A percentile compares a stretch with the other conserved stretches of the same genome.
phyloP scores from a whole-genome alignment of 257 asterid genomes.

The Gentiana straminea region DNA sequence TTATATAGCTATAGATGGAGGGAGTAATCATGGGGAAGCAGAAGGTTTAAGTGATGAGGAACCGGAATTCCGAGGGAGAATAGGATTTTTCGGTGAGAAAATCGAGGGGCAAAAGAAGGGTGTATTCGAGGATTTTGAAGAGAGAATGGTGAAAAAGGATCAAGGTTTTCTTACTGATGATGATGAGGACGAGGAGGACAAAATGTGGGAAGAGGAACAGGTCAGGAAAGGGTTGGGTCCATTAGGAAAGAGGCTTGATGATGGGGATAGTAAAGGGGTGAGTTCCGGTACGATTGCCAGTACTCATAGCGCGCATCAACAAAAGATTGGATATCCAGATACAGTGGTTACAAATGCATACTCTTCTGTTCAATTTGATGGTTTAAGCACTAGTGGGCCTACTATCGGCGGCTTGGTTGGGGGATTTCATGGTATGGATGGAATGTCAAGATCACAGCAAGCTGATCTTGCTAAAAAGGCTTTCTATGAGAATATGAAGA shows the following conservation, averaged over 20 bases:
- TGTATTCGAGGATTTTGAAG: constrained; percentile 79
- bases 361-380: constrained; percentile 28
- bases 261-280: constrained; percentile 42
- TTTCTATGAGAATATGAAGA: constrained; percentile 45
- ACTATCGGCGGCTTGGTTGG: constrained; percentile 44
- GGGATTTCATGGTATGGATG: constrained; percentile 35
- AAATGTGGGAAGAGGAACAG: constrained; percentile 97
- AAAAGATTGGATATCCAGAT: constrained; percentile 27
- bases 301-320: constrained; percentile 33
- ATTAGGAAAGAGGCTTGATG: constrained; percentile 82
- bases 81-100: constrained; percentile 76
- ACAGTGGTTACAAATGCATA: constrained; percentile 28
- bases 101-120: constrained; percentile 59
- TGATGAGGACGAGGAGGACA: constrained; percentile 80
- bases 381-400: constrained; percentile 19
- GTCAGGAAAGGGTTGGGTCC: constrained; percentile 81
- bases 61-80: constrained; percentile 78
- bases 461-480: constrained; percentile 81
- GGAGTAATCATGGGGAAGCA: constrained; percentile 93
- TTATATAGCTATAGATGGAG: constrained; percentile 77
- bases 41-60: constrained; percentile 98
- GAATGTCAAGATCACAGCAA: constrained; percentile 56
- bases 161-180: constrained; percentile 24
- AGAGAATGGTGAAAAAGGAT: constrained; percentile 35
- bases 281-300: constrained; percentile 15